These are phyloP conservation scores for Atkinsonella texensis DNA, from an alignment of 2,329 filamentous ascomycete genomes.

Conservation along the genomic window DNA sequence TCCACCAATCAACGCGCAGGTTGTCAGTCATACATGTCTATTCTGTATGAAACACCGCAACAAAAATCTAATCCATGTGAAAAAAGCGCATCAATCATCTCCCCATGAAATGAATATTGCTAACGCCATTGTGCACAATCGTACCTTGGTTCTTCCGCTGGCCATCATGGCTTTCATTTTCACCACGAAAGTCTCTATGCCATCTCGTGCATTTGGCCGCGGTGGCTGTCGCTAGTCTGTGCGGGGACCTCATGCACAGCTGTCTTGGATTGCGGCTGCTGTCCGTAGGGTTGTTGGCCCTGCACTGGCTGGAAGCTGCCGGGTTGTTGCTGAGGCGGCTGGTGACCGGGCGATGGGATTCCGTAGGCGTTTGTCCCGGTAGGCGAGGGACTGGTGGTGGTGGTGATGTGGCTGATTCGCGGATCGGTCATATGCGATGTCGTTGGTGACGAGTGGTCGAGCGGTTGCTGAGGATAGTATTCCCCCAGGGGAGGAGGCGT, in stretches of 20 bases:
- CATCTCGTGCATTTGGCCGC: slow-evolving; percentile 30
- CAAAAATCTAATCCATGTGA: slow-evolving; percentile 8
- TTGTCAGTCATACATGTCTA: too few relatives aligned
- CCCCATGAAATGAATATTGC: background rate
- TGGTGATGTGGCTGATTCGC: slow-evolving; percentile 8
- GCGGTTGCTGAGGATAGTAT: slow-evolving; percentile 10
- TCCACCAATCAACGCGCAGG: too few relatives aligned
- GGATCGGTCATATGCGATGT: slow-evolving; percentile 11
- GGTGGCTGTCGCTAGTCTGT: slow-evolving; percentile 23
- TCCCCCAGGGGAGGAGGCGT: slow-evolving; percentile 5
- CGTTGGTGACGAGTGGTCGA: slow-evolving; percentile 8
- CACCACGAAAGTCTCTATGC: too few relatives aligned
- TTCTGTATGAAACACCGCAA: too few relatives aligned
- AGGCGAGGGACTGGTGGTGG: slow-evolving; percentile 13
- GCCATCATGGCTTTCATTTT: background rate
- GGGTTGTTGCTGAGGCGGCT: slow-evolving; percentile 10
- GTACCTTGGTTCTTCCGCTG: background rate
- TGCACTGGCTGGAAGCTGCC: slow-evolving; percentile 11
- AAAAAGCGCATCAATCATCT: background rate
- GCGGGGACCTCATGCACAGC: slow-evolving; percentile 25
- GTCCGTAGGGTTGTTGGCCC: background rate
- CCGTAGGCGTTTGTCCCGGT: slow-evolving; percentile 9
- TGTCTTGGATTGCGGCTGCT: background rate
- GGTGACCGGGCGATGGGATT: slow-evolving; percentile 10
- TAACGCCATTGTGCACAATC: background rate